A percentile compares a stretch with the other conserved stretches of the same genome.
Evolutionary conservation across 2,329 filamentous ascomycete genomes (phyloP).

Genomic region (Cryphonectria naterciae): DNA sequence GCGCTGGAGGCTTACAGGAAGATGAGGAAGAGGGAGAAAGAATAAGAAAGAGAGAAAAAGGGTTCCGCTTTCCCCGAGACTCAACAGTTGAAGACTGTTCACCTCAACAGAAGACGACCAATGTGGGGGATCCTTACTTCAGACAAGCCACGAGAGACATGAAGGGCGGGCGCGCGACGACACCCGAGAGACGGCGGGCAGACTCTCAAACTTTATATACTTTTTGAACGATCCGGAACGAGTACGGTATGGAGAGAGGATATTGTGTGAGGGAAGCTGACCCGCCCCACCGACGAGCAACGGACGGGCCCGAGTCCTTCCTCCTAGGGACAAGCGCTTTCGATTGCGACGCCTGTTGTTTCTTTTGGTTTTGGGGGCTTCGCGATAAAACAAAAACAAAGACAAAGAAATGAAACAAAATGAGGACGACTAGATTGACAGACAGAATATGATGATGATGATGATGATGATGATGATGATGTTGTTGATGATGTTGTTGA

Average conservation of each 20-base stretch:
- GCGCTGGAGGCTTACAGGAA: constrained; percentile 1
- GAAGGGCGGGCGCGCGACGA: background rate
- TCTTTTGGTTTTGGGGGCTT: background rate
- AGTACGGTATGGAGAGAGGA: background rate
- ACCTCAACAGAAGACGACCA: background rate
- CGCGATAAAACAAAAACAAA: background rate
- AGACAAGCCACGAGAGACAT: background rate
- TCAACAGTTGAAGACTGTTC: background rate
- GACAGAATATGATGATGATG: background rate
- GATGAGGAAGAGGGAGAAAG: background rate
- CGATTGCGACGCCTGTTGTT: background rate
- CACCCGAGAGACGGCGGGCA: background rate
- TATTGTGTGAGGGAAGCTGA: background rate
- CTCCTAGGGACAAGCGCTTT: background rate
- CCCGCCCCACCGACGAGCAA: background rate
- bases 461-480: background rate
- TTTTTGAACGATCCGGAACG: background rate
- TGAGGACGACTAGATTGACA: background rate
- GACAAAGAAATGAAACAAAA: background rate
- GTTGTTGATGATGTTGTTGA: background rate
- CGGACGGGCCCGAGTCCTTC: background rate
- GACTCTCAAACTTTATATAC: background rate
- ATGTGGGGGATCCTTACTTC: background rate
- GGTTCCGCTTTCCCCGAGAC: background rate
- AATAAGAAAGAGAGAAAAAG: background rate